Percentiles rank a stretch among this genome's conserved stretches.
These are phyloP conservation scores for Penicillium sp. DNA, from an alignment of 2,329 filamentous ascomycete species.

Conservation along the genomic window DNA sequence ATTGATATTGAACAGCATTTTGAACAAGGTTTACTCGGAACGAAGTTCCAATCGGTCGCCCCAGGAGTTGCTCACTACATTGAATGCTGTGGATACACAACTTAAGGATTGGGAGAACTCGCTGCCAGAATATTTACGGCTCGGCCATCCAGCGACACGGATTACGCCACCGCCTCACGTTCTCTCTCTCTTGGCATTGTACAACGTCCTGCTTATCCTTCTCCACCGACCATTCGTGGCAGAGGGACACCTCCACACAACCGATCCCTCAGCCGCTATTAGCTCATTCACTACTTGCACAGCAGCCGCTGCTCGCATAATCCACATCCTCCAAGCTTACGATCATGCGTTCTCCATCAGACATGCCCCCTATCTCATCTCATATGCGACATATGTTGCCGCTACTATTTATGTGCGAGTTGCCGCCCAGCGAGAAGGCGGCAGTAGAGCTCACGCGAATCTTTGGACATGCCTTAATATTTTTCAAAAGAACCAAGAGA, in stretches of 20 bases:
- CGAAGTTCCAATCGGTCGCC: conserved; percentile 43
- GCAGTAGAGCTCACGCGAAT: conserved; percentile 45
- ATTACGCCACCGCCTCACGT: conserved; percentile 51
- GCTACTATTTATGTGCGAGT: conserved; percentile 59
- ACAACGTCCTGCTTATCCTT: conserved; percentile 57
- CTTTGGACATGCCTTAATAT: conserved; percentile 53
- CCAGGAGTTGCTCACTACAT: conserved; percentile 37
- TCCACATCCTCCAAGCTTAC: conserved; percentile 50
- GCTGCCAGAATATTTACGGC: conserved; percentile 50
- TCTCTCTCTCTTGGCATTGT: conserved; percentile 53
- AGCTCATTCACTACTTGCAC: conserved; percentile 53
- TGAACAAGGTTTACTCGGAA: conserved; percentile 53
- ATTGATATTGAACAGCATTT: conserved; percentile 52
- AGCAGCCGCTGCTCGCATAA: conserved; percentile 52
- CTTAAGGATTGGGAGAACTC: conserved; percentile 48
- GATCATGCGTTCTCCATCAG: conserved; percentile 51
- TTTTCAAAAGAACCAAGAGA: conserved; percentile 55
- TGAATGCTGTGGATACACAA: conserved; percentile 46
- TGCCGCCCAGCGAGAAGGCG: conserved; percentile 50
- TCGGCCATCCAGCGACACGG: conserved; percentile 35
- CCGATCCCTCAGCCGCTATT: conserved; percentile 46
- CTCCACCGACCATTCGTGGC: conserved; percentile 58
- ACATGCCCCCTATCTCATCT: conserved; percentile 56
- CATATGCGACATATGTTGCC: conserved; percentile 60
- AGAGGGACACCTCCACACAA: conserved; percentile 46